Conservation (phyloP, 2,329 filamentous ascomycete genomes). For the Fusarium sp. region DNA sequence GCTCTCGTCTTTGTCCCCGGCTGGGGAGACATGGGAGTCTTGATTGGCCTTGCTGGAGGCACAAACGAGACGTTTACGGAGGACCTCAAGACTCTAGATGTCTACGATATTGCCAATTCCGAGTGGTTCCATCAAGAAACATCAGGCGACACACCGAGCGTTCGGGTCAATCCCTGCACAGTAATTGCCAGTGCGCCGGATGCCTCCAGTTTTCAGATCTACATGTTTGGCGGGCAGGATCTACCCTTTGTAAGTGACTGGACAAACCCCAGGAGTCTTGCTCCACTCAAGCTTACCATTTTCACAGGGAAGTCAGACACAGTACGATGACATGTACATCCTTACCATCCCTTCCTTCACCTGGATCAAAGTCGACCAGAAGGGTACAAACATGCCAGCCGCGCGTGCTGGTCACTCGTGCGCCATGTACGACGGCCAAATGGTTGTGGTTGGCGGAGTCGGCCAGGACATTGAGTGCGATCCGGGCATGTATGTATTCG, state of each 20-base stretch:
- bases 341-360: slow-evolving; percentile 74
- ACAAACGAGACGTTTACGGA: slow-evolving; percentile 78
- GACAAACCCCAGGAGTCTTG: neutral
- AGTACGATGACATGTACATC: slow-evolving; percentile 77
- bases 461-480: slow-evolving; percentile 67
- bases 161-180: slow-evolving; percentile 73
- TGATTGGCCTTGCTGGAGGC: slow-evolving; percentile 81
- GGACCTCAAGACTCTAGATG: slow-evolving; percentile 70
- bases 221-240: slow-evolving; percentile 85
- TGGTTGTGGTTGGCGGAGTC: slow-evolving; percentile 76
- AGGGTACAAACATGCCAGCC: slow-evolving; percentile 69
- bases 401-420: slow-evolving; percentile 65
- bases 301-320: slow-evolving; percentile 62
- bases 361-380: slow-evolving; percentile 71
- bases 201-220: slow-evolving; percentile 82
- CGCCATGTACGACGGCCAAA: slow-evolving; percentile 72
- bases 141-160: slow-evolving; percentile 65
- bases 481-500: slow-evolving; percentile 78
- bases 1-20: slow-evolving; percentile 82
- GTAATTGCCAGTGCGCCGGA: slow-evolving; percentile 76
- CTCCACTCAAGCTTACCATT: slow-evolving; percentile 19
- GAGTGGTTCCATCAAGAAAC: slow-evolving; percentile 75
- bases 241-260: slow-evolving; percentile 69
- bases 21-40: slow-evolving; percentile 78
- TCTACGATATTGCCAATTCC: slow-evolving; percentile 75